Base-by-base conservation (phyloP, 2,329 filamentous ascomycete species). In the Pestalotiopsis sp. region DNA sequence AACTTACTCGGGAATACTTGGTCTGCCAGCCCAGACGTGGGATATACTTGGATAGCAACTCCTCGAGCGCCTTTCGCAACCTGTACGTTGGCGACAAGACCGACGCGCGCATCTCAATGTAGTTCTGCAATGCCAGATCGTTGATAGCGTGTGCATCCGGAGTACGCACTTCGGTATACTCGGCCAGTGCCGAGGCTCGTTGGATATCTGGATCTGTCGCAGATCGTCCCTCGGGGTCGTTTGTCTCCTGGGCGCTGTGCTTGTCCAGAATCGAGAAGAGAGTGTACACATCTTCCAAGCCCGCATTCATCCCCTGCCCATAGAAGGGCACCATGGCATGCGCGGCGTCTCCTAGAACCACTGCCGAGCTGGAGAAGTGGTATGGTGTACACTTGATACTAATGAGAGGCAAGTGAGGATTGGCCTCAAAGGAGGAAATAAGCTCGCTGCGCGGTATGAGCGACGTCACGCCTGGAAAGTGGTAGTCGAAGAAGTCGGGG, bases 271-370 rank as follows among this genome's bases (percentile, higher is more conserved):
- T 86, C 0, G 91, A 89, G 80, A 97, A 99, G 1, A 99, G 87
- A 4, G 97, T 90, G 7, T 92, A 90, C 13, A 99, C 94, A 75
- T 98, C 95, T 82, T 99, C 96, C 57, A 99, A 88, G 0, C 96
- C 96, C 0, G 96, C 93, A 77, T 99, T 99, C 91, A 99, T 97
- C 49, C 96, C 96, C 80, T 99, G 96, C 0, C 96, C 96, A 79
- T 98, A 99, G 81, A 99, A 99, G 0, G 96, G 96, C 0, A 99
- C 94, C 91, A 99, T 98, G 68, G 97, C 96, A 79, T 99, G 96
- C 0, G 96, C 95, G 7, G 96, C 94, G 78, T 99, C 96, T 69
- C 96, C 96, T 45, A 99, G 79, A 63, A 99, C 93, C 69, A 97
- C 94, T 39, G 88, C 94, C 0, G 90, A 92, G 27, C 90, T 89